phyloP scores from a whole-genome alignment of 805 yeast species.

The Saccharomyces kudriavzevii region DNA sequence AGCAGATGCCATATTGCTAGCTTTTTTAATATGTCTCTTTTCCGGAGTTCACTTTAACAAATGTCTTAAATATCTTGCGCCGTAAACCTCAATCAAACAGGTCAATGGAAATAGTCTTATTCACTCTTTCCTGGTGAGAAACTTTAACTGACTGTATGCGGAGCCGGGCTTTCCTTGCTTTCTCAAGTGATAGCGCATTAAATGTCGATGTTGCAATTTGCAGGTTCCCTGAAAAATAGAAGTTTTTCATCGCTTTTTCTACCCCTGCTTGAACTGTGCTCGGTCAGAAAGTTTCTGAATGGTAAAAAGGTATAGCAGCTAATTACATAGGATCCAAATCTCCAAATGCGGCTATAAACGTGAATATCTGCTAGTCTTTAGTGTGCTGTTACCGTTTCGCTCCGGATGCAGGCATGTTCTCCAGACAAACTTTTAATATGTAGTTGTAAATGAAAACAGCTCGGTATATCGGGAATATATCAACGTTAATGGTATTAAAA shows the following conservation, averaged over 20 bases:
- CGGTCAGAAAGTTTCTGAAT: background rate
- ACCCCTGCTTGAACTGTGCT: background rate
- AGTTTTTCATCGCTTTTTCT: background rate
- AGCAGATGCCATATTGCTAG: background rate
- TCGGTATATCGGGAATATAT: too few relatives aligned
- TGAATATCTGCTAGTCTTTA: background rate
- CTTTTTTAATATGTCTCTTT: background rate
- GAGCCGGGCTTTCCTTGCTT: background rate
- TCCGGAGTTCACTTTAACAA: background rate
- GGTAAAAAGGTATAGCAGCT: background rate
- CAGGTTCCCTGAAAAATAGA: background rate
- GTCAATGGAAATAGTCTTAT: background rate
- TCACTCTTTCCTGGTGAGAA: too few relatives aligned
- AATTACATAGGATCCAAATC: too few relatives aligned
- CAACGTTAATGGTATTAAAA: too few relatives aligned
- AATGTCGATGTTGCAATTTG: background rate
- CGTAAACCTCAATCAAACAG: background rate
- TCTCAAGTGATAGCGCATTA: background rate
- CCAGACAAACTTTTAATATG: background rate
- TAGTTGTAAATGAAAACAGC: background rate
- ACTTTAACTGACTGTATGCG: background rate
- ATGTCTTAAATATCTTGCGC: background rate
- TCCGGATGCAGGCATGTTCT: background rate
- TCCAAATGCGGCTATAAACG: background rate
- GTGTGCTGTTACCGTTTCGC: background rate